Conservation (phyloP, 257 asterid species). For the Nicotiana sylvestris region DNA sequence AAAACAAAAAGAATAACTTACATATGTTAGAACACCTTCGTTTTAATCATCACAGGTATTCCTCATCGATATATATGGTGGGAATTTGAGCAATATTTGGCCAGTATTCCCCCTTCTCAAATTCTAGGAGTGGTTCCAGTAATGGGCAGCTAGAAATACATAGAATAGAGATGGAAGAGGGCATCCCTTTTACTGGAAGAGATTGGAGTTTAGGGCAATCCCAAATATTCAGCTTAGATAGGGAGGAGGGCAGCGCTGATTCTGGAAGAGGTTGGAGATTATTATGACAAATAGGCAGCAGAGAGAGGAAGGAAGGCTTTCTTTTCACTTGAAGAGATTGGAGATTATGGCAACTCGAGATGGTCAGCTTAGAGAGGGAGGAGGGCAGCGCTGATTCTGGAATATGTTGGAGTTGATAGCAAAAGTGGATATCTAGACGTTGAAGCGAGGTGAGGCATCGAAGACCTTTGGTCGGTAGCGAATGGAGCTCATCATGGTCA, state of each 20-base stretch:
- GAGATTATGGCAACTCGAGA: background rate
- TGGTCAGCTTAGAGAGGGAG: background rate
- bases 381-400: background rate
- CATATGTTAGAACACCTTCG: background rate
- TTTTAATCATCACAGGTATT: background rate
- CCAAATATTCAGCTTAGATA: accelerated
- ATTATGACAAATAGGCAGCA: background rate
- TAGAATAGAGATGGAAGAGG: background rate
- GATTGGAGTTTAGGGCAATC: background rate
- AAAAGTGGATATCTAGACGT: accelerated
- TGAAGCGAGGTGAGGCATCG: slow-evolving; percentile 10
- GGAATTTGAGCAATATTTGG: background rate
- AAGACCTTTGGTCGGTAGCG: background rate
- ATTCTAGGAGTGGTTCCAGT: background rate
- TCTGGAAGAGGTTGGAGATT: background rate
- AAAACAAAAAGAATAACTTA: background rate
- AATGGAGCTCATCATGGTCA: background rate
- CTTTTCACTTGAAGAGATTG: background rate
- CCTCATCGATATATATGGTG: accelerated
- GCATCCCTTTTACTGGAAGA: background rate
- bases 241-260: background rate
- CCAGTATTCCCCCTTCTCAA: background rate
- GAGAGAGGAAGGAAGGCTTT: background rate
- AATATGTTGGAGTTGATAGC: background rate
- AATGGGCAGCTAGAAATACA: accelerated